Evolutionary conservation across 805 yeast species (phyloP).

Genomic region (Sugiyamaella smithiae): DNA sequence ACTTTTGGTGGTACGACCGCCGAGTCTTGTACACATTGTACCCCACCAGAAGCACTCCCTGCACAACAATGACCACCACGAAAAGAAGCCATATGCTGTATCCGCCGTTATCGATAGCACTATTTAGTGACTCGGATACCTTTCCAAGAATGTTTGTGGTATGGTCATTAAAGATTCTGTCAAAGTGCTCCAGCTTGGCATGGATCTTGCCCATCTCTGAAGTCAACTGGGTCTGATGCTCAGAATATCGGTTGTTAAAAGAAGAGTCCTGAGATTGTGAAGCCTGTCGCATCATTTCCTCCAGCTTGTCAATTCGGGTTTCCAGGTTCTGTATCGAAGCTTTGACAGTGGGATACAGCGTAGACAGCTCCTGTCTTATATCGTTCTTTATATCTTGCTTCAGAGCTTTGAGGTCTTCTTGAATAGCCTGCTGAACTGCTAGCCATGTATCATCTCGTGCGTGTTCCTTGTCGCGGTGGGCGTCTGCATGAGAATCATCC

Average conservation of each 20-base stretch:
- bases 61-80: slow-evolving; percentile 25
- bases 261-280: slow-evolving; percentile 10
- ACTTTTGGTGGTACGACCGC: slow-evolving; percentile 25
- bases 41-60: slow-evolving; percentile 29
- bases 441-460: neutral
- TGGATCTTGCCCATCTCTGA: slow-evolving; percentile 19
- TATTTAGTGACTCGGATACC: slow-evolving; percentile 27
- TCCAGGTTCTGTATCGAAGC: slow-evolving; percentile 12
- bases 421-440: neutral
- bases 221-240: slow-evolving; percentile 17
- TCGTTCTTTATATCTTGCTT: neutral
- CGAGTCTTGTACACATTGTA: slow-evolving; percentile 31
- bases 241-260: slow-evolving; percentile 9
- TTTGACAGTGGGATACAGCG: neutral
- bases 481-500: neutral
- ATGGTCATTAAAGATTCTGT: slow-evolving; percentile 27
- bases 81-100: slow-evolving; percentile 29
- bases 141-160: slow-evolving; percentile 27
- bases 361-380: neutral
- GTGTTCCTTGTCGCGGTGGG: neutral
- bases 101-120: slow-evolving; percentile 28
- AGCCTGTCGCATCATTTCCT: slow-evolving; percentile 13
- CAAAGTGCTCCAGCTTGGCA: slow-evolving; percentile 22
- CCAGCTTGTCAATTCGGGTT: slow-evolving; percentile 17
- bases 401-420: neutral